Evolutionary conservation across 306 rosid species (phyloP).

Genomic region (Sphenostylis stenocarpa): DNA sequence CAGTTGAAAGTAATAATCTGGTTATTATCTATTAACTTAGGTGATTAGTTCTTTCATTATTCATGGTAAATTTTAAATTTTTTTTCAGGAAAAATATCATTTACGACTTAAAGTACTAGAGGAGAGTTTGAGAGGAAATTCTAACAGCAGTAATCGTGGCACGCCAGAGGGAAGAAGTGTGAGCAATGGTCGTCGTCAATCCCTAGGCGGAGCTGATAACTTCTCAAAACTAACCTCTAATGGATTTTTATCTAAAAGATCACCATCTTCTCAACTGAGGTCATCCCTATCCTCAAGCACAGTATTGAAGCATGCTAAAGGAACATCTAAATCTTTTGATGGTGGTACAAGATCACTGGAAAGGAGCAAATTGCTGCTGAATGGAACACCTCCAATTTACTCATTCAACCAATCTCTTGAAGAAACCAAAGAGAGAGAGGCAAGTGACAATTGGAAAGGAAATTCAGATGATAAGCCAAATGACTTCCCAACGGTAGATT

Average conservation of each 20-base stretch:
- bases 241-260: conserved; percentile 81
- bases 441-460: conserved; percentile 66
- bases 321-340: conserved; percentile 96
- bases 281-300: conserved; percentile 80
- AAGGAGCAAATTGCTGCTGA: conserved; percentile 75
- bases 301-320: conserved; percentile 91
- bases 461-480: conserved; percentile 77
- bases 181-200: conserved; percentile 95
- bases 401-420: conserved; percentile 78
- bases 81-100: conserved; percentile 80
- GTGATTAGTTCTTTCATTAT: conserved; percentile 38
- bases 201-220: conserved; percentile 94
- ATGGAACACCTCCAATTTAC: conserved; percentile 71
- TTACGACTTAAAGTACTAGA: conserved; percentile 92
- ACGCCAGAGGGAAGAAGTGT: conserved; percentile 74
- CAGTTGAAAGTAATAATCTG: conserved; percentile 84
- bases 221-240: conserved; percentile 71
- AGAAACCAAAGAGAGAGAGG: conserved; percentile 60
- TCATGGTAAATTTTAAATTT: conserved; percentile 36
- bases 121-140: conserved; percentile 84
- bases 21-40: conserved; percentile 40
- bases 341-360: conserved; percentile 95
- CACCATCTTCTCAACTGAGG: conserved; percentile 70
- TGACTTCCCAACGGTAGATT: conserved; percentile 61
- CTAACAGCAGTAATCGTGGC: conserved; percentile 65